A percentile compares a stretch with the other conserved stretches of the same genome.
phyloP scores from a whole-genome alignment of 2,329 filamentous ascomycete genomes.

The Colletotrichum kahawae region DNA sequence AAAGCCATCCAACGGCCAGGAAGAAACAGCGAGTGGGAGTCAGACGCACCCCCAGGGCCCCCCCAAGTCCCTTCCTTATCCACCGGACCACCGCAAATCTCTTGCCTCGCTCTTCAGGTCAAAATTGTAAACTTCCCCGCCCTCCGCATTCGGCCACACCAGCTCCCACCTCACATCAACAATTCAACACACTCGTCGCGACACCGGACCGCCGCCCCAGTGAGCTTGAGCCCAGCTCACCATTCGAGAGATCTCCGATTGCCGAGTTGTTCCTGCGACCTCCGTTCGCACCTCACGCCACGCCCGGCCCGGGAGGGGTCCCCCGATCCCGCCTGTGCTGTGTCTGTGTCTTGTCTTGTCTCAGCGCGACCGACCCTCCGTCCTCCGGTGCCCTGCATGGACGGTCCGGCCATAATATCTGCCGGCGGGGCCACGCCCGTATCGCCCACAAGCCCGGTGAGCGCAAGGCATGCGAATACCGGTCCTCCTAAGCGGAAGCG shows the following conservation, averaged over 20 bases:
- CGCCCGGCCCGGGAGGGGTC: slow-evolving; percentile 21
- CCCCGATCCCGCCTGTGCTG: slow-evolving; percentile 21
- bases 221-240: slow-evolving; percentile 18
- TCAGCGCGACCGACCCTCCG: slow-evolving; percentile 16
- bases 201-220: slow-evolving; percentile 24
- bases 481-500: slow-evolving; percentile 62
- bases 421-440: slow-evolving; percentile 52
- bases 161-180: slow-evolving; percentile 19
- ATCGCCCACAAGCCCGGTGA: slow-evolving; percentile 62
- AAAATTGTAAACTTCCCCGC: slow-evolving; percentile 21
- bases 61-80: background rate
- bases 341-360: slow-evolving; percentile 11
- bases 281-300: slow-evolving; percentile 14
- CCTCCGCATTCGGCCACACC: slow-evolving; percentile 24
- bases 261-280: slow-evolving; percentile 6
- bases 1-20: background rate
- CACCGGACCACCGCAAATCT: slow-evolving; percentile 19
- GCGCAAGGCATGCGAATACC: slow-evolving; percentile 53
- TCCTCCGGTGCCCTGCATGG: slow-evolving; percentile 43
- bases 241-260: slow-evolving; percentile 17
- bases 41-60: background rate
- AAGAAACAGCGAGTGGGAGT: background rate
- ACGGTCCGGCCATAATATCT: slow-evolving; percentile 50
- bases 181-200: slow-evolving; percentile 21
- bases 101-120: slow-evolving; percentile 22